phyloP scores from a whole-genome alignment of 164 flowering plant species.

The Saururus chinensis region DNA sequence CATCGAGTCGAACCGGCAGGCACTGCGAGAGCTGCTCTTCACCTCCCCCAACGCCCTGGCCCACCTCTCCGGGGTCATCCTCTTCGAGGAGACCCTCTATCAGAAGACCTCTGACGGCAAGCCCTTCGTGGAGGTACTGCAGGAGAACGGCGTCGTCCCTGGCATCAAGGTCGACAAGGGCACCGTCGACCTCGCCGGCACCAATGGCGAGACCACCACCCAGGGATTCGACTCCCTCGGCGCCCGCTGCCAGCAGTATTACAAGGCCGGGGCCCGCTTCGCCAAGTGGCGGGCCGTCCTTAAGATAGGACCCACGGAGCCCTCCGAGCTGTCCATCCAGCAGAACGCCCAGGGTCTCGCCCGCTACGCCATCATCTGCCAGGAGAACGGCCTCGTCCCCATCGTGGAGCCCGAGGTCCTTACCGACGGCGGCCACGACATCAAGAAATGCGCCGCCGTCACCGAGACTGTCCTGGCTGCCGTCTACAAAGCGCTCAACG shows the following conservation, averaged over 20 bases:
- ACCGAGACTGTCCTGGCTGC: slow-evolving; percentile 73
- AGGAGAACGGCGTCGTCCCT: slow-evolving; percentile 51
- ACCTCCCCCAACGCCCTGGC: slow-evolving; percentile 51
- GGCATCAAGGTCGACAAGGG: slow-evolving; percentile 92
- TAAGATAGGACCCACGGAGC: slow-evolving; percentile 61
- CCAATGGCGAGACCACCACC: slow-evolving; percentile 73
- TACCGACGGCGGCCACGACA: slow-evolving; percentile 64
- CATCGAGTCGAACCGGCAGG: slow-evolving; percentile 66
- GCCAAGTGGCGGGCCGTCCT: slow-evolving; percentile 90
- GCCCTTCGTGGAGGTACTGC: slow-evolving; percentile 60
- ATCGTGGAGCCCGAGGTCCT: slow-evolving; percentile 78
- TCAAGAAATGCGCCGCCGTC: slow-evolving; percentile 52
- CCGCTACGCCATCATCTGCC: slow-evolving; percentile 74
- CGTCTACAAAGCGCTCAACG: slow-evolving; percentile 16
- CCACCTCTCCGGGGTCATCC: slow-evolving; percentile 68
- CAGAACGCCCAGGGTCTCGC: slow-evolving; percentile 79
- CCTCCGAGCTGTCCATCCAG: slow-evolving; percentile 56
- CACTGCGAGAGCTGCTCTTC: slow-evolving; percentile 75
- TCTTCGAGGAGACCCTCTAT: slow-evolving; percentile 76
- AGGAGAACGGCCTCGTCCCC: slow-evolving; percentile 77
- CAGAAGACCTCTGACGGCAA: slow-evolving; percentile 57
- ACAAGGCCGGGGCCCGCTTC: slow-evolving; percentile 76
- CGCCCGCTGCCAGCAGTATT: slow-evolving; percentile 51
- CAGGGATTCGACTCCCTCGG: slow-evolving; percentile 69
- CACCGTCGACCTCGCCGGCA: slow-evolving; percentile 64